Evolutionary conservation across 306 rosid genomes (phyloP).

Genomic region (Citrullus mucosospermus): DNA sequence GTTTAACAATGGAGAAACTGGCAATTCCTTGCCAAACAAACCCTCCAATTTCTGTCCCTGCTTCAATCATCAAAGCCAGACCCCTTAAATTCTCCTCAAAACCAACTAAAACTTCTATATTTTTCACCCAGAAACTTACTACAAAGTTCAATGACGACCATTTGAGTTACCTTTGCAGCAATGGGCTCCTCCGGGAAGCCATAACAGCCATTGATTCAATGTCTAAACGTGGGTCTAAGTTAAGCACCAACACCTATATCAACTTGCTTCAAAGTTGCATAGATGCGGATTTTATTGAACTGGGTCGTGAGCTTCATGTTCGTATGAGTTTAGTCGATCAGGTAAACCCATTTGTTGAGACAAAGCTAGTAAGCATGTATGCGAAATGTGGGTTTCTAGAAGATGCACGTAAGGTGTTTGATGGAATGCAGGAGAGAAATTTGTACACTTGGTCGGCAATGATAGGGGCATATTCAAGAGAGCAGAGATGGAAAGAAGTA

Average conservation of each 20-base stretch:
- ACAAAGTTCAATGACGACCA: constrained; percentile 25
- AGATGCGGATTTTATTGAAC: constrained; percentile 34
- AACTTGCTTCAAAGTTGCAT: constrained; percentile 67
- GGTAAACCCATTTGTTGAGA: constrained; percentile 60
- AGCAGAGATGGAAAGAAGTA: constrained; percentile 52
- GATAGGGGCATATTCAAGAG: constrained; percentile 70
- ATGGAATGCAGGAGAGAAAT: constrained; percentile 66
- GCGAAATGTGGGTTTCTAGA: constrained; percentile 60
- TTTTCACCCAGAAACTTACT: constrained; percentile 16
- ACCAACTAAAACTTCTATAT: constrained; percentile 21
- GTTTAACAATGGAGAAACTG: constrained; percentile 34
- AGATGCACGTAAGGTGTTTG: constrained; percentile 74
- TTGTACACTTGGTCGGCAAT: constrained; percentile 96
- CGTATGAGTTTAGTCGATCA: constrained; percentile 34
- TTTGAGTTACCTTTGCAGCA: constrained; percentile 40
- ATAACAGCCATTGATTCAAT: constrained; percentile 44
- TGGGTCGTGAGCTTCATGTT: constrained; percentile 75
- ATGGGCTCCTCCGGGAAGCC: constrained; percentile 50
- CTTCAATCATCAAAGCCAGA: constrained; percentile 9
- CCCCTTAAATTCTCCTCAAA: constrained; percentile 28
- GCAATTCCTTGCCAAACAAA: constrained; percentile 30
- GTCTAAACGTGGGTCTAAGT: constrained; percentile 44
- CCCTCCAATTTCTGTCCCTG: constrained; percentile 23
- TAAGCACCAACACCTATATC: constrained; percentile 40
- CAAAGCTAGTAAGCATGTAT: constrained; percentile 79